These are phyloP conservation scores for Sclerotinia spermophila DNA, from an alignment of 2,329 filamentous ascomycete genomes.

Conservation along the genomic window DNA sequence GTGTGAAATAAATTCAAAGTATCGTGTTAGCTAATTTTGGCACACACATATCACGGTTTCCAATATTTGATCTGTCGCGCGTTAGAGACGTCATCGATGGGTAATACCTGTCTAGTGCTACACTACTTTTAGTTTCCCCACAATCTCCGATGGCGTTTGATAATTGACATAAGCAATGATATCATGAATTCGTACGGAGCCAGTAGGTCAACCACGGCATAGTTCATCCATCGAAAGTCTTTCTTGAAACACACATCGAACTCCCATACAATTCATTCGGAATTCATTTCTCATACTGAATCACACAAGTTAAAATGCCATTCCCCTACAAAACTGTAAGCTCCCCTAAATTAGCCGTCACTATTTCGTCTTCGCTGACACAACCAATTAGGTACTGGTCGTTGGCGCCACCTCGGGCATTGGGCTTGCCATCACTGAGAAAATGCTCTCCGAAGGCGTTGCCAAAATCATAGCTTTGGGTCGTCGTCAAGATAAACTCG, in stretches of 20 bases:
- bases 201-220: background rate
- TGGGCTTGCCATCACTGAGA: conserved; percentile 44
- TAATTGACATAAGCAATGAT: background rate
- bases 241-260: background rate
- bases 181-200: background rate
- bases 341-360: too few species aligned
- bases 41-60: background rate
- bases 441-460: conserved; percentile 44
- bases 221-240: background rate
- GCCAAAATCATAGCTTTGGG: conserved; percentile 53
- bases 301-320: background rate
- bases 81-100: background rate
- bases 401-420: conserved; percentile 55
- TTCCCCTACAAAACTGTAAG: conserved; percentile 1
- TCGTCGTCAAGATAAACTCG: conserved; percentile 47
- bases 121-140: background rate
- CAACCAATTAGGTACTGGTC: conserved; percentile 47
- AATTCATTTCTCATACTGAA: background rate
- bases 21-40: background rate
- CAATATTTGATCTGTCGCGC: background rate
- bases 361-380: background rate
- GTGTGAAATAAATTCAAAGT: background rate
- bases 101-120: background rate
- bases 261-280: background rate
- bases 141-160: background rate